Base-by-base conservation (phyloP, 306 rosid species). In the Begonia loranthoides region DNA sequence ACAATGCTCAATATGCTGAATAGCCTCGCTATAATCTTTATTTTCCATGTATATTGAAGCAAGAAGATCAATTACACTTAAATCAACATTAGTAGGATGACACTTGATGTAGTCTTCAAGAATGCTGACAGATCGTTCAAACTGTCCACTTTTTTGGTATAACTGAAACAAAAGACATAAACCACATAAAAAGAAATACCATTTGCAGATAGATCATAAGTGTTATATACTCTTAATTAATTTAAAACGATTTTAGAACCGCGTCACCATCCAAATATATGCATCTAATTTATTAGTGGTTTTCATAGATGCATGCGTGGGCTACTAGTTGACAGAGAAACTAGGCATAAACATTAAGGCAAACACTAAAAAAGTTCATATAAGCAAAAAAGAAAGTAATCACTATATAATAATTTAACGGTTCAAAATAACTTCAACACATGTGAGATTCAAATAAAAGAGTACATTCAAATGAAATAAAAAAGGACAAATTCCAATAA, bases 61-160 rank as follows among this genome's bases (percentile, higher is more conserved):
- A 68, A 89, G 74, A 58, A 77, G 76, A 70, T 89, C 83, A 73
- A 82, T 60, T 70, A 82, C 82, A 60, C 79, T 74, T 57, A 60
- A 58, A 70, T 81, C 74, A 64, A 62, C 78, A 61, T 70, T 73
- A 6, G 70, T 57, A 9, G 67, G 67, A 68, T 70, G 82, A 68
- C 62, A 69, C 54, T 62, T 82, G 17, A 82, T 68, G 78, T 84
- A 80, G 54, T 78, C 81, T 74, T 80, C 94, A 49, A 89, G 95
- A 71, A 89, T 72, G 58, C 46, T 45, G 54, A 77, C 47, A 50
- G 90, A 68, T 58, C 50, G 73, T 58, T 79, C 97, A 61, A 67
- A 73, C 73, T 79, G 89, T 66, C 87, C 95, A 57, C 97, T 77
- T 69, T 63, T 70, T 65, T 70, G 63, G 82, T 82, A 79, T 69